phyloP scores from a whole-genome alignment of 164 flowering plant genomes.

The Magnolia changhungtana region DNA sequence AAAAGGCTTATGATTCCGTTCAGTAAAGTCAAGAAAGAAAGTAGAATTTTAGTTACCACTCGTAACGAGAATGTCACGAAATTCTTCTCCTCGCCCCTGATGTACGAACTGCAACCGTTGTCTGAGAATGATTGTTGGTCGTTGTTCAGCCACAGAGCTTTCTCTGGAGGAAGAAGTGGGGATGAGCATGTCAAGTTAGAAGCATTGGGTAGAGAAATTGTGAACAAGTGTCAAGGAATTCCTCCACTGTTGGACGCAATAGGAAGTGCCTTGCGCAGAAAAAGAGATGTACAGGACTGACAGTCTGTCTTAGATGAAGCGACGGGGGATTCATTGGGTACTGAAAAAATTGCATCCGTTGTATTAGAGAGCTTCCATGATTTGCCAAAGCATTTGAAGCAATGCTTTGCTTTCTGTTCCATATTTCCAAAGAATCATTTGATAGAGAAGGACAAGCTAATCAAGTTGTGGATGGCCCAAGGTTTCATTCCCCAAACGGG shows the following conservation, averaged over 20 bases:
- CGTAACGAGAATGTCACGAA: not conserved
- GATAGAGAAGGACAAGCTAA: not conserved
- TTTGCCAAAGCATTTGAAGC: slow-evolving; percentile 4
- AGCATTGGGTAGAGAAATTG: no score
- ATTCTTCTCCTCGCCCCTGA: no score
- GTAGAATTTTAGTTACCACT: slow-evolving; percentile 12
- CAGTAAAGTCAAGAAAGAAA: not conserved
- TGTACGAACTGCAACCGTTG: no score
- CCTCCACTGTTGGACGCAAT: not conserved
- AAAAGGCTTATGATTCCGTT: not conserved
- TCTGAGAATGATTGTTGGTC: slow-evolving; percentile 6
- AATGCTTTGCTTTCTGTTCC: not conserved
- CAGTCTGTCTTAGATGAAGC: not conserved
- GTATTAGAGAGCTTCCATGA: not conserved
- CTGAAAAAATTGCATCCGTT: not conserved
- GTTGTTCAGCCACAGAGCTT: not conserved
- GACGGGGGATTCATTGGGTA: not conserved
- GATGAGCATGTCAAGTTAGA: not conserved
- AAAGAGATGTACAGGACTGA: slow-evolving; percentile 12
- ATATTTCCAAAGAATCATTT: not conserved
- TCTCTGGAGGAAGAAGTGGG: not conserved
- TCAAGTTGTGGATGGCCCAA: not conserved
- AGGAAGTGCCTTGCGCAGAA: not conserved
- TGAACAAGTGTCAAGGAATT: no score
- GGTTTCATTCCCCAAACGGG: not conserved